phyloP scores from a whole-genome alignment of 1,139 yeast species.

The Kodamaea alishanica region DNA sequence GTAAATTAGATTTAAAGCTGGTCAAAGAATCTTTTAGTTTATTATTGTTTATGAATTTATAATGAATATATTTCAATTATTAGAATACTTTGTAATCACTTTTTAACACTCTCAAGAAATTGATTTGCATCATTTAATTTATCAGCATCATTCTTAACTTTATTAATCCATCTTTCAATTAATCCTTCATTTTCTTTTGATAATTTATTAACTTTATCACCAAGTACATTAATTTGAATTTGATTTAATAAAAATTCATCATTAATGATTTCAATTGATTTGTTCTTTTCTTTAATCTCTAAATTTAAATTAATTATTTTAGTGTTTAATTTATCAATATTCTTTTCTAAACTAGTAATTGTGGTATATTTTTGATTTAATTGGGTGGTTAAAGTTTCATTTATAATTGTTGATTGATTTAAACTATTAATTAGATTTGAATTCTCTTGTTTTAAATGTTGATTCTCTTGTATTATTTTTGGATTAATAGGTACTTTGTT shows the following conservation, averaged over 20 bases:
- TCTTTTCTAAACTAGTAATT: conserved; percentile 21
- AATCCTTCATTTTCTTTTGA: conserved; percentile 50
- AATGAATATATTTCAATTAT: neutral
- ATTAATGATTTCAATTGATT: conserved; percentile 57
- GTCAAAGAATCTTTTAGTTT: neutral
- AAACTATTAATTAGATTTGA: conserved; percentile 20
- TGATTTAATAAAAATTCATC: conserved; percentile 70
- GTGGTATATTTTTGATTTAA: conserved; percentile 12
- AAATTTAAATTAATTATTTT: conserved; percentile 36
- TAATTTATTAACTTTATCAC: conserved; percentile 37
- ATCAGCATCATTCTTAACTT: conserved; percentile 57
- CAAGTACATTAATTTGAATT: conserved; percentile 65
- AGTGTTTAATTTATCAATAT: conserved; percentile 22
- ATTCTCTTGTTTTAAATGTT: conserved; percentile 13
- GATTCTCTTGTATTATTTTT: conserved; percentile 3
- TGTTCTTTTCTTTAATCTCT: conserved; percentile 50
- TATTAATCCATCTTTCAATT: conserved; percentile 58
- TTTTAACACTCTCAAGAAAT: neutral
- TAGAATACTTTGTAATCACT: neutral
- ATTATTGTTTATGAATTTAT: neutral
- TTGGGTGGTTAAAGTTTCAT: conserved; percentile 21
- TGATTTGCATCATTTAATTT: conserved; percentile 54
- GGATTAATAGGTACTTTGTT: conserved; percentile 4
- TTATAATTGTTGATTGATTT: conserved; percentile 23
- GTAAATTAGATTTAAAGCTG: conserved; percentile 9